Evolutionary conservation across 2,329 filamentous ascomycete species (phyloP).

Genomic region (Pseudogymnoascus pannorum): DNA sequence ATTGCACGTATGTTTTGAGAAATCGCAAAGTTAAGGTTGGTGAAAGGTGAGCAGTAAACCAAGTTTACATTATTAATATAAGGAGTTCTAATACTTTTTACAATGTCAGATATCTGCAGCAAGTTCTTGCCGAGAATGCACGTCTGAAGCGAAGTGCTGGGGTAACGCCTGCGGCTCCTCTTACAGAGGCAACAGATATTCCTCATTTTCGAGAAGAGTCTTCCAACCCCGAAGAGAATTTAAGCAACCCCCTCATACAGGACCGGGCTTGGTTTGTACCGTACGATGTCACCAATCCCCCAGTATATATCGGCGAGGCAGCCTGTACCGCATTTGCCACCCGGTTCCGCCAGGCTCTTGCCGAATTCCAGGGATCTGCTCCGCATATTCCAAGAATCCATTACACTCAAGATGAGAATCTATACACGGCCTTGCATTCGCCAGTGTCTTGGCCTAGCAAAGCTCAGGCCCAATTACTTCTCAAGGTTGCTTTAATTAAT

Average conservation of each 20-base stretch:
- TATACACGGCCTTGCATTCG: conserved; percentile 21
- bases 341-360: conserved; percentile 29
- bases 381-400: conserved; percentile 29
- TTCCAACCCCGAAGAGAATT: conserved; percentile 27
- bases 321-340: conserved; percentile 33
- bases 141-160: conserved; percentile 14
- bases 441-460: conserved; percentile 34
- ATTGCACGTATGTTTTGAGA: conserved; percentile 7
- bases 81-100: neutral
- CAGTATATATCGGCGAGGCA: conserved; percentile 32
- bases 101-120: conserved; percentile 10
- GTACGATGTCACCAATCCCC: conserved; percentile 26
- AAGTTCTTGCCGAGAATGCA: conserved; percentile 8
- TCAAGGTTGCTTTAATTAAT: conserved; percentile 36
- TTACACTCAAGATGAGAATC: conserved; percentile 19
- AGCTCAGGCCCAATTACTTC: conserved; percentile 31
- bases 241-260: conserved; percentile 29
- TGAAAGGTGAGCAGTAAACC: neutral
- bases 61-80: neutral
- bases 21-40: neutral
- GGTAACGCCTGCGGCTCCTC: conserved; percentile 16
- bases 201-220: conserved; percentile 24
- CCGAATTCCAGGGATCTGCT: conserved; percentile 16
- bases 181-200: neutral
- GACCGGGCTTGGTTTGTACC: conserved; percentile 32